Base-by-base conservation (phyloP, 176 grass and related monocot genomes). In the Aegilops longissima region DNA sequence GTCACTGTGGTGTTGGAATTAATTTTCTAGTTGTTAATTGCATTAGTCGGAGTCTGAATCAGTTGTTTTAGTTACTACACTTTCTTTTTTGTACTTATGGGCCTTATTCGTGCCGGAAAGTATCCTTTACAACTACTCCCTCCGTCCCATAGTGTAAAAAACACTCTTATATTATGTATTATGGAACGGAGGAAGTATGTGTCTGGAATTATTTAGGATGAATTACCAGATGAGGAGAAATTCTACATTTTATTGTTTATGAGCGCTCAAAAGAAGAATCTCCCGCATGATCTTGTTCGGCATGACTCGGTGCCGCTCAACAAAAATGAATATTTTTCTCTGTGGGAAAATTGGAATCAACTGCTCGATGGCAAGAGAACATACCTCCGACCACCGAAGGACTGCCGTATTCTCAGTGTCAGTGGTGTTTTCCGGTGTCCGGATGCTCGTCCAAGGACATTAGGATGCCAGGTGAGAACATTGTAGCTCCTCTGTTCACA, bases 391-490 rank as follows among this genome's bases (percentile, higher is more conserved):
- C 17, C 78, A 6, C 39, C 4, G 44, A 80, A 44, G 9, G 27
- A 21, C 6, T 17, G 29, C 61, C 16, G 16, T 67, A 9, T 31
- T 21, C 63, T 31, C 25, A n/a, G 4, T 52, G 49, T 52, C 49
- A 52, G n/a, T 52, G 47, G 21, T 62, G 64, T 24, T 29, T 82
- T 82, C 17, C 14, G 33, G 49, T n/a, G 6, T 12, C 80, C 64
- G 33, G 17, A 82, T 34, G 8, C 39, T 66, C 61, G 8, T 66
- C 47, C 49, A 52, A 52, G 49, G 49, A 9, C 79, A 81, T 44
- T 81, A 81, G 16, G 38, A 66, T 31, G 61, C 64, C 14, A 47
- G 79, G 80, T 82, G 45, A 13, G 45, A 81, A 81, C 12, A 80
- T 27, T 42, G 21, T 45, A 30, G n/a, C 3, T 52, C 73, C 73